A percentile compares a stretch with the other conserved stretches of the same genome.
These are phyloP conservation scores for Myrmaecium sp. DNA, from an alignment of 2,329 filamentous ascomycete genomes.

Conservation along the genomic window DNA sequence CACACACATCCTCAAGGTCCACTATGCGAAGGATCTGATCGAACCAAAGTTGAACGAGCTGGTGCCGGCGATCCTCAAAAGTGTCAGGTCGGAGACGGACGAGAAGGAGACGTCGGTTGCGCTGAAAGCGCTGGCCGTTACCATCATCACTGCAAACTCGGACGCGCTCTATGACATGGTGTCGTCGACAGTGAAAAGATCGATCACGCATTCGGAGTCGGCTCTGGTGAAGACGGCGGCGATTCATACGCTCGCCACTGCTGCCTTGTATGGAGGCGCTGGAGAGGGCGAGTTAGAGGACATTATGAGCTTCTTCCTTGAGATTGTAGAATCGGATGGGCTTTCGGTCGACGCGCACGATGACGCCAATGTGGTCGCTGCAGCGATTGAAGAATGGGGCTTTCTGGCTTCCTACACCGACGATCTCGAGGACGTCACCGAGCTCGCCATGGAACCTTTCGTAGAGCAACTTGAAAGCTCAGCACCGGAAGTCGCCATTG, in stretches of 20 bases:
- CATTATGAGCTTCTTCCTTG: conserved; percentile 56
- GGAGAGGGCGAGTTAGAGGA: conserved; percentile 50
- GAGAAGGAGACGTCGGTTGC: conserved; percentile 53
- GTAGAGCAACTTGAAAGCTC: conserved; percentile 70
- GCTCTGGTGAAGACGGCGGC: conserved; percentile 48
- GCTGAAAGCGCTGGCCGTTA: conserved; percentile 54
- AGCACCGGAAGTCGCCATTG: conserved; percentile 56
- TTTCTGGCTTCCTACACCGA: conserved; percentile 64
- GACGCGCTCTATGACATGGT: conserved; percentile 49
- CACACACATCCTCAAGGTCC: conserved; percentile 47
- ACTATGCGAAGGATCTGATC: conserved; percentile 48
- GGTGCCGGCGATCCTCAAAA: conserved; percentile 48
- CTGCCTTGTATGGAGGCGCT: conserved; percentile 60
- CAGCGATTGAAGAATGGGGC: conserved; percentile 63
- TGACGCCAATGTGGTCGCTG: conserved; percentile 51
- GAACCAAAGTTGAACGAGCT: conserved; percentile 43
- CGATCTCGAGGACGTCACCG: conserved; percentile 53
- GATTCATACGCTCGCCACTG: conserved; percentile 57
- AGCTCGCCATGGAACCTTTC: conserved; percentile 61
- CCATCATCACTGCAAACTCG: conserved; percentile 48
- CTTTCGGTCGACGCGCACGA: conserved; percentile 54
- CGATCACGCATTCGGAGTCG: conserved; percentile 50
- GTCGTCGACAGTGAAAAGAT: conserved; percentile 39
- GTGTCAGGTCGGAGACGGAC: conserved; percentile 50
- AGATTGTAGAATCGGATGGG: conserved; percentile 68